Evolutionary conservation across 2,329 filamentous ascomycete species (phyloP).

Genomic region (Nannizziopsis barbatae): DNA sequence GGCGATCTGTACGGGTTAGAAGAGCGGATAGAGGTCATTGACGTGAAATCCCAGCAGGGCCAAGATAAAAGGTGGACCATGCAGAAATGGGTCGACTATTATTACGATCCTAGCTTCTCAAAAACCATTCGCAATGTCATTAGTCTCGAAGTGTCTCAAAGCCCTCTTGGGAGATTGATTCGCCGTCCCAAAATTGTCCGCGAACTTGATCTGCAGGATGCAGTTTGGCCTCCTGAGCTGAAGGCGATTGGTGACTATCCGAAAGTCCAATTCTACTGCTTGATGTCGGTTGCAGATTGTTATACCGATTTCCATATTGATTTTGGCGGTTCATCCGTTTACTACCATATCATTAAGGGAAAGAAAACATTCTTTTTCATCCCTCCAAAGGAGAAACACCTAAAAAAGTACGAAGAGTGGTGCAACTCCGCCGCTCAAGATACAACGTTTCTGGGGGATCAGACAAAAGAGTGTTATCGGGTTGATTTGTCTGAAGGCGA

Average conservation of each 20-base stretch:
- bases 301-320: slow-evolving; percentile 64
- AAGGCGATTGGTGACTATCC: slow-evolving; percentile 47
- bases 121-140: slow-evolving; percentile 59
- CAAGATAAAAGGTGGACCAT: slow-evolving; percentile 55
- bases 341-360: slow-evolving; percentile 58
- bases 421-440: slow-evolving; percentile 56
- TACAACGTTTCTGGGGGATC: slow-evolving; percentile 52
- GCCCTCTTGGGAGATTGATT: slow-evolving; percentile 50
- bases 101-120: slow-evolving; percentile 49
- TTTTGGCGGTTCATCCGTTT: slow-evolving; percentile 59
- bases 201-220: slow-evolving; percentile 46
- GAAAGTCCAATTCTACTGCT: slow-evolving; percentile 56
- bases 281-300: slow-evolving; percentile 61
- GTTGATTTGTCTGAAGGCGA: slow-evolving; percentile 56
- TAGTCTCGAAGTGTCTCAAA: slow-evolving; percentile 56
- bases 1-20: slow-evolving; percentile 53
- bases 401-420: slow-evolving; percentile 62
- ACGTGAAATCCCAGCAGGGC: slow-evolving; percentile 58
- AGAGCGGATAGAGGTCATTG: slow-evolving; percentile 54
- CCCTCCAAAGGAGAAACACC: slow-evolving; percentile 54
- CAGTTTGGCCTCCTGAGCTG: slow-evolving; percentile 42
- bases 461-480: slow-evolving; percentile 56
- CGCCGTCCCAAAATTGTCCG: slow-evolving; percentile 54
- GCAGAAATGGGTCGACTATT: slow-evolving; percentile 55
- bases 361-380: slow-evolving; percentile 64